phyloP scores from a whole-genome alignment of 768 basidiomycete species.

The Russula vinacea region DNA sequence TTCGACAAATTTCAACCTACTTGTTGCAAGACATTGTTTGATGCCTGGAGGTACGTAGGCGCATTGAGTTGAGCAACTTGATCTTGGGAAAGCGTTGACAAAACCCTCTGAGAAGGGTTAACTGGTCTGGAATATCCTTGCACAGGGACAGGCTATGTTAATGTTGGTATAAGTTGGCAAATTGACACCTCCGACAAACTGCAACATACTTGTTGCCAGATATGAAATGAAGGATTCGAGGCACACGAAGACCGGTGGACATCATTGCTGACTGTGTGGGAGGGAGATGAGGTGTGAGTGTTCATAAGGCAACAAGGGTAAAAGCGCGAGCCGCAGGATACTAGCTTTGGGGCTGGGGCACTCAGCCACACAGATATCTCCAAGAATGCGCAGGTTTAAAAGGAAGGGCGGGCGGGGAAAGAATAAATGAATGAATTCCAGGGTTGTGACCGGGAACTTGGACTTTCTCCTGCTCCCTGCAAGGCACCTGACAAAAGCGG shows the following conservation, averaged over 20 bases:
- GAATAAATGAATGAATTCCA: too few species aligned
- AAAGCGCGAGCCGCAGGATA: neutral
- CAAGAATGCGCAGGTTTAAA: neutral
- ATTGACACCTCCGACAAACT: neutral
- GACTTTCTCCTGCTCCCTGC: too few species aligned
- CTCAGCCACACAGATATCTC: neutral
- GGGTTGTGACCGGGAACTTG: too few species aligned
- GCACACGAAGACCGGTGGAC: neutral
- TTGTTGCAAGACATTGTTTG: neutral
- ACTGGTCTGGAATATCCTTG: neutral
- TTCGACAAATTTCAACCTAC: neutral
- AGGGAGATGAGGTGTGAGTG: neutral
- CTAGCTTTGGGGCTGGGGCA: neutral
- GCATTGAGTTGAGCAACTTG: neutral
- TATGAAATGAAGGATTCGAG: neutral
- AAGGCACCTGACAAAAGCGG: neutral
- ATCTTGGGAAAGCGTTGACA: neutral
- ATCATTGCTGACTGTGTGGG: neutral
- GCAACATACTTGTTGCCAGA: neutral
- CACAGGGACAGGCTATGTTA: neutral
- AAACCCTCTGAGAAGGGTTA: too few species aligned
- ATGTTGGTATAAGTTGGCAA: neutral
- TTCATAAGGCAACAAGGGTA: neutral
- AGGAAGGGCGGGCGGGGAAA: neutral
- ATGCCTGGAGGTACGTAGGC: neutral